Evolutionary conservation across 2,329 filamentous ascomycete species (phyloP).

Genomic region (Cladosporium cucumerinum): DNA sequence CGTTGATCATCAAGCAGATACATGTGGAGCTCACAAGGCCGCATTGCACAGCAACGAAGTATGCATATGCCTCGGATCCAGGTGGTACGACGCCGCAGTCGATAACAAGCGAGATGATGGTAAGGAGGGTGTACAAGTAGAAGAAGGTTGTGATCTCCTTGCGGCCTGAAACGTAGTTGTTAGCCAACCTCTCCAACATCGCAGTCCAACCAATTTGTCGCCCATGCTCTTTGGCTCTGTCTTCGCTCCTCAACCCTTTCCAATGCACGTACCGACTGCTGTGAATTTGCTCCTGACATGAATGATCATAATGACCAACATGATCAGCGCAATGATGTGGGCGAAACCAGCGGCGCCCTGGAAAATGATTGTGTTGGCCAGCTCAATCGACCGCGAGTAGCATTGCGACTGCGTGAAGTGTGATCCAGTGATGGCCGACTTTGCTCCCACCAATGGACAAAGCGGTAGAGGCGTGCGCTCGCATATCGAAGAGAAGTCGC

Average conservation of each 20-base stretch:
- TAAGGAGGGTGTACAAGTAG: conserved; percentile 91
- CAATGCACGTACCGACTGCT: conserved; percentile 70
- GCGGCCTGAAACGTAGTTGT: conserved; percentile 46
- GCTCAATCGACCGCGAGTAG: conserved; percentile 90
- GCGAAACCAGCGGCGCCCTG: conserved; percentile 86
- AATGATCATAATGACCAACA: conserved; percentile 97
- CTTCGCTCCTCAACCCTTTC: conserved; percentile 1
- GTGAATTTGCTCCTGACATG: conserved; percentile 98
- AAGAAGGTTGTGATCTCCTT: conserved; percentile 85
- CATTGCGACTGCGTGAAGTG: conserved; percentile 77
- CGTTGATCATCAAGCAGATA: conserved; percentile 89
- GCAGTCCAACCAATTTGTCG: neutral
- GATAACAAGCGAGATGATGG: conserved; percentile 81
- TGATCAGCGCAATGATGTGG: conserved; percentile 83
- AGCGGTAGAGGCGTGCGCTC: conserved; percentile 78
- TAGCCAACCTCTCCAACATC: neutral
- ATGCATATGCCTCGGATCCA: conserved; percentile 75
- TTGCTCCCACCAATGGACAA: conserved; percentile 78
- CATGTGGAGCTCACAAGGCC: conserved; percentile 82
- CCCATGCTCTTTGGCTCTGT: neutral
- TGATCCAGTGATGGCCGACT: conserved; percentile 64
- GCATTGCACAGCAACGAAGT: conserved; percentile 84
- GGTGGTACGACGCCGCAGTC: conserved; percentile 91
- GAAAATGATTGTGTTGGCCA: conserved; percentile 98
- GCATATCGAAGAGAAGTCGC: conserved; percentile 86